Conservation (phyloP, 208 protist species). For the Spongospora subterranea region DNA sequence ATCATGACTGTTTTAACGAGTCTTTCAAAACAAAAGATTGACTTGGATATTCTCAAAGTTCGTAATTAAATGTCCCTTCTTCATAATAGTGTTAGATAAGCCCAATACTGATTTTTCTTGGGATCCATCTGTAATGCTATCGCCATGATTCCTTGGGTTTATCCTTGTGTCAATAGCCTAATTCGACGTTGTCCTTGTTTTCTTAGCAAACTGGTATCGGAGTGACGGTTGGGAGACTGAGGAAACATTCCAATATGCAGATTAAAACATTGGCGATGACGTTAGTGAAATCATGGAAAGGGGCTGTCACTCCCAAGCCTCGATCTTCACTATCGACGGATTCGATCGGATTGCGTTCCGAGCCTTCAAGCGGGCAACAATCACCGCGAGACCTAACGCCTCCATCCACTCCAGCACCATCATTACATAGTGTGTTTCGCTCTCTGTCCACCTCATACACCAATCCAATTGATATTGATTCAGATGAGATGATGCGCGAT, state of each 20-base stretch:
- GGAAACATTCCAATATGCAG: slow-evolving; percentile 9
- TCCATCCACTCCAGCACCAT: too few species aligned
- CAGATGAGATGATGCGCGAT: not conserved
- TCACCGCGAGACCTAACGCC: too few species aligned
- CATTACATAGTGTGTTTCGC: too few species aligned
- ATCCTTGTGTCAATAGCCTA: too few species aligned
- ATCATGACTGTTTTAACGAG: not conserved
- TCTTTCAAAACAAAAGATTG: not conserved
- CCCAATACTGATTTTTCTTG: not conserved
- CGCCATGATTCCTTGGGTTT: too few species aligned
- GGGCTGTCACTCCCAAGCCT: not conserved
- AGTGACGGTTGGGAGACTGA: slow-evolving; percentile 3
- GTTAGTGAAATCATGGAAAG: slow-evolving; percentile 48
- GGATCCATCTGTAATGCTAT: not conserved
- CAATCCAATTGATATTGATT: not conserved
- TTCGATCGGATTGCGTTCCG: too few species aligned
- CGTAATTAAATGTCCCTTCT: not conserved
- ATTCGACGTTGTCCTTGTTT: too few species aligned
- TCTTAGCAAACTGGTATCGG: not conserved
- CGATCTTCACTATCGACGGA: too few species aligned
- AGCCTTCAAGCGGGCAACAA: too few species aligned
- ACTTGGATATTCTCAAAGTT: slow-evolving; percentile 29
- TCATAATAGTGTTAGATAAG: not conserved
- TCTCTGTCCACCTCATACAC: not conserved
- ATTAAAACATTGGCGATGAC: not conserved